Conservation (phyloP, 306 rosid genomes). For the Acacia acuminata region DNA sequence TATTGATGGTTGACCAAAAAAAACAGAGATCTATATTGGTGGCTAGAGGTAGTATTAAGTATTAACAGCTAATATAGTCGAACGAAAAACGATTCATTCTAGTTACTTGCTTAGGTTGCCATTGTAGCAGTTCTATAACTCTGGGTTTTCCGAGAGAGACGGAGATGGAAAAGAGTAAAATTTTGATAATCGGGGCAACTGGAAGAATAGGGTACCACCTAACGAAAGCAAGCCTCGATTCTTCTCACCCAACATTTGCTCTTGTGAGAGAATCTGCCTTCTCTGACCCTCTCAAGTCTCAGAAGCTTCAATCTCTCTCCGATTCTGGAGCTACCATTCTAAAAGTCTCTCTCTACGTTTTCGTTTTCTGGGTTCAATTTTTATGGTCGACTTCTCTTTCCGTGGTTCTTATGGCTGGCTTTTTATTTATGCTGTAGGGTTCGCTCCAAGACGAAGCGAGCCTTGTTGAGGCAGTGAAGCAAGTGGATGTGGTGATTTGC, state of each 20-base stretch:
- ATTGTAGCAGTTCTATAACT: neutral
- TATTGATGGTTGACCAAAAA: no score
- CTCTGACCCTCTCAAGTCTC: constrained; percentile 55
- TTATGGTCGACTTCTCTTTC: neutral
- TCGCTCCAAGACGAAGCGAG: constrained; percentile 72
- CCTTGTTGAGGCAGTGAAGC: constrained; percentile 59
- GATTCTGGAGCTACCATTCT: constrained; percentile 63
- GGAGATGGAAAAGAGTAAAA: constrained; percentile 52
- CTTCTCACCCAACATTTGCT: constrained; percentile 74
- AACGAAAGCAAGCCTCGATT: constrained; percentile 58
- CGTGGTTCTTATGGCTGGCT: neutral
- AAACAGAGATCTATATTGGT: no score
- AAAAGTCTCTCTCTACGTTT: constrained; percentile 34
- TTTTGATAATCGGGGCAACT: constrained; percentile 69
- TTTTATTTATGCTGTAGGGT: constrained; percentile 41
- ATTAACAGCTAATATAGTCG: neutral
- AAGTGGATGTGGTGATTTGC: constrained; percentile 81
- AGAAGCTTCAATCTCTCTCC: constrained; percentile 55
- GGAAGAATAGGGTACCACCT: constrained; percentile 62
- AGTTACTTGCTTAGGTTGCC: neutral
- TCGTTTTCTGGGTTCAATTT: neutral
- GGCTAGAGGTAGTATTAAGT: no score
- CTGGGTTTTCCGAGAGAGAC: neutral
- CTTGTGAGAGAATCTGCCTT: constrained; percentile 61
- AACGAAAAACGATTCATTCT: neutral